These are phyloP conservation scores for Asclepias syriaca DNA, from an alignment of 257 asterid genomes.

Conservation along the genomic window DNA sequence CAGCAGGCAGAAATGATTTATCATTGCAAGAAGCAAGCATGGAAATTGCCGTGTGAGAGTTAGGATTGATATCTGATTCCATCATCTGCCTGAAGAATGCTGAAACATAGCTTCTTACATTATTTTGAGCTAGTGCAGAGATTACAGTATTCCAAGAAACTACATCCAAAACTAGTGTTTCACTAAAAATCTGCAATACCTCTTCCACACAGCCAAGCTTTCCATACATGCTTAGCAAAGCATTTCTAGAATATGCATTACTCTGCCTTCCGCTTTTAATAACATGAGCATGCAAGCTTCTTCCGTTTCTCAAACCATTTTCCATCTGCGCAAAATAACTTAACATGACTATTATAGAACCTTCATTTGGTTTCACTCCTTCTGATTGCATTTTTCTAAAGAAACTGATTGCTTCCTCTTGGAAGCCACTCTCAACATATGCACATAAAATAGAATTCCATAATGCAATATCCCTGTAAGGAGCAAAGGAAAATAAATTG, in stretches of 20 bases:
- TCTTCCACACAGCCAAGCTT: slow-evolving; percentile 17
- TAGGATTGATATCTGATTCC: slow-evolving; percentile 13
- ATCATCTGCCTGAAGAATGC: slow-evolving; percentile 23
- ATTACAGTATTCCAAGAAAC: slow-evolving; percentile 24
- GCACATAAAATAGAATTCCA: slow-evolving; percentile 28
- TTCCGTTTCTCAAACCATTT: slow-evolving; percentile 21
- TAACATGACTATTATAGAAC: slow-evolving; percentile 11
- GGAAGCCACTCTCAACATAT: slow-evolving; percentile 14
- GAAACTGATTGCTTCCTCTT: slow-evolving; percentile 20
- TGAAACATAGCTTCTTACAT: slow-evolving; percentile 10
- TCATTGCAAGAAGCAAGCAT: slow-evolving; percentile 27
- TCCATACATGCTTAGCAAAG: slow-evolving; percentile 18
- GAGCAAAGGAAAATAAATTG: slow-evolving; percentile 16
- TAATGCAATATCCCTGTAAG: slow-evolving; percentile 16
- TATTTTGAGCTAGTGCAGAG: slow-evolving; percentile 15
- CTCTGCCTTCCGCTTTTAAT: slow-evolving; percentile 25
- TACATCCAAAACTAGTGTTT: slow-evolving; percentile 12
- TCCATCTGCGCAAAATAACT: slow-evolving; percentile 9
- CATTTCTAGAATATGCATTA: slow-evolving; percentile 12
- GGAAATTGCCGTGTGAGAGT: slow-evolving; percentile 23
- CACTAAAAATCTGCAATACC: slow-evolving; percentile 17
- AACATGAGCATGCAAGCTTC: slow-evolving; percentile 26
- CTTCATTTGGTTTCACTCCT: slow-evolving; percentile 23
- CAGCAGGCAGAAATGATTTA: slow-evolving; percentile 14
- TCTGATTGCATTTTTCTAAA: slow-evolving; percentile 14